Base-by-base conservation (phyloP, 352 stramenopile genomes). In the Phytophthora constricta region DNA sequence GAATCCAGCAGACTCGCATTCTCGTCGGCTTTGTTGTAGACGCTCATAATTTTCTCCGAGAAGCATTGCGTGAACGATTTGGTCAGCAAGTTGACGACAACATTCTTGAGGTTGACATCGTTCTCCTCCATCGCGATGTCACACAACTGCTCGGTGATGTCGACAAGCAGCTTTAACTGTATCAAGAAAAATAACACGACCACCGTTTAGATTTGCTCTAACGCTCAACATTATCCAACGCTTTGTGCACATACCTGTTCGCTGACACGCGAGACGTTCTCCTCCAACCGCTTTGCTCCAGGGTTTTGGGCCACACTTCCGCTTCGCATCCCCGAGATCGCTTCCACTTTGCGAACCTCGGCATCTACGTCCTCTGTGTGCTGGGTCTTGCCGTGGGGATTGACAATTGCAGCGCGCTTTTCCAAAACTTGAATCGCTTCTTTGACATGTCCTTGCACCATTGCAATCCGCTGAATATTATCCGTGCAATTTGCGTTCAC, bases 31-130 rank as follows among this genome's bases (percentile, higher is more conserved):
- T 90, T 90, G 8, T 72, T 73, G 67, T 89, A 91, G 26, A 86
- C 71, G 0, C 69, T 65, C 27, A 76, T 69, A 16, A 91, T 53
- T 48, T 87, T 89, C 31, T 92, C 80, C 9, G 82, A 87, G 65
- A 94, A 95, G 61, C 84, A 95, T 26, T 91, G 79, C 17, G 84
- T 89, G 65, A 93, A 92, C 11, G 88, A 65, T 42, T 85, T 72
- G 9, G 76, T 84, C 22, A 91, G 65, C 58, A 87, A 84, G 58
- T 82, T 79, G 27, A 91, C 58, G 33, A 93, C 74, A 3, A 90
- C 74, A 47, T 92, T 79, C 65, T 95, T 93, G 4, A 93, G 48
- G 48, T 81, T 88, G 48, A 88, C 63, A 26, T 94, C 83, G 54
- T 87, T 84, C 49, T 95, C 81, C 65, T 92, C 86, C 33, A 92